Evolutionary conservation across 768 basidiomycete genomes (phyloP).

Genomic region (Sporobolomyces pararoseus): DNA sequence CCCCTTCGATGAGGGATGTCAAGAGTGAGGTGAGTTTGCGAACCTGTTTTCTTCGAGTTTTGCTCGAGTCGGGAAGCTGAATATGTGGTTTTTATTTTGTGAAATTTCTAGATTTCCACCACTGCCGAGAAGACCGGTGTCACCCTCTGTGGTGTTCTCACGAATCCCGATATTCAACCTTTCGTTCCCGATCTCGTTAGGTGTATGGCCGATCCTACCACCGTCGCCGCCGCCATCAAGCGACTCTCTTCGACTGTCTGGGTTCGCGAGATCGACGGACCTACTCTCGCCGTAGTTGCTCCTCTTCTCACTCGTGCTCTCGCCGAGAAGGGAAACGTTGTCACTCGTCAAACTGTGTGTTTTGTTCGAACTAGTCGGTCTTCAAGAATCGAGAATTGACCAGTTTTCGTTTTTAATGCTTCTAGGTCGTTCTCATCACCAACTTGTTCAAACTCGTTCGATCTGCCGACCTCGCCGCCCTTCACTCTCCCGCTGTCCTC

Average conservation of each 20-base stretch:
- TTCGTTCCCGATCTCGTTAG: slow-evolving; percentile 86
- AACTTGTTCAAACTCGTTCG: slow-evolving; percentile 97
- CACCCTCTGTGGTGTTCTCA: slow-evolving; percentile 79
- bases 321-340: slow-evolving; percentile 93
- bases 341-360: slow-evolving; percentile 74
- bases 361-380: neutral
- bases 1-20: slow-evolving; percentile 91
- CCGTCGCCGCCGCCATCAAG: slow-evolving; percentile 89
- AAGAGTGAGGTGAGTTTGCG: slow-evolving; percentile 70
- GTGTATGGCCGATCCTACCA: slow-evolving; percentile 81
- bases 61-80: neutral
- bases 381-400: neutral
- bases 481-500: slow-evolving; percentile 78
- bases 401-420: too few relatives aligned
- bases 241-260: slow-evolving; percentile 90
- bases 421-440: slow-evolving; percentile 74
- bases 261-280: slow-evolving; percentile 92
- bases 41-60: slow-evolving; percentile 4
- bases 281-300: slow-evolving; percentile 92
- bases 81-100: neutral
- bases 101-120: slow-evolving; percentile 62
- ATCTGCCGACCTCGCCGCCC: slow-evolving; percentile 79
- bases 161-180: slow-evolving; percentile 84
- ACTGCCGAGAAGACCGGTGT: slow-evolving; percentile 87
- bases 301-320: slow-evolving; percentile 84